Evolutionary conservation across 2,329 filamentous ascomycete genomes (phyloP).

Genomic region (Aspergillus latus): DNA sequence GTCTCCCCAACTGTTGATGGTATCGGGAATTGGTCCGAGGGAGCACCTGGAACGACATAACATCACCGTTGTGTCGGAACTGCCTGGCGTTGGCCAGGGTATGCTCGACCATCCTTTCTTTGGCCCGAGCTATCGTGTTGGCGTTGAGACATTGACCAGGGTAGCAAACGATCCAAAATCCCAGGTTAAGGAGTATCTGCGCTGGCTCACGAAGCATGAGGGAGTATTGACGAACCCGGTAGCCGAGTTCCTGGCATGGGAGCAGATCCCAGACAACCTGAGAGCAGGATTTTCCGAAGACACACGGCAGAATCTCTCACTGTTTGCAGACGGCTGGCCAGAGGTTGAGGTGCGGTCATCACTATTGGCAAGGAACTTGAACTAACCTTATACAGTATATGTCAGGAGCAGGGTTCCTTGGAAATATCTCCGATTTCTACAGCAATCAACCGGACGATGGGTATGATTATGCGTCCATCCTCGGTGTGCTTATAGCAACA

Average conservation of each 20-base stretch:
- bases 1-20: conserved; percentile 45
- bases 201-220: neutral
- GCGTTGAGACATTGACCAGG: conserved; percentile 25
- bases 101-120: conserved; percentile 38
- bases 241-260: neutral
- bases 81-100: conserved; percentile 39
- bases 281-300: neutral
- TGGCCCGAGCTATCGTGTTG: conserved; percentile 29
- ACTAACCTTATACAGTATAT: conserved; percentile 20
- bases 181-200: neutral
- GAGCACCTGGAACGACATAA: conserved; percentile 25
- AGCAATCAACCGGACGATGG: conserved; percentile 23
- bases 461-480: conserved; percentile 28
- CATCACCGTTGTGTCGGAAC: conserved; percentile 30
- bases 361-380: neutral
- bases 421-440: conserved; percentile 24
- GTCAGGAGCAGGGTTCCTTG: conserved; percentile 25
- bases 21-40: conserved; percentile 51
- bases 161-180: neutral
- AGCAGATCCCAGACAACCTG: neutral
- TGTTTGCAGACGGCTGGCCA: neutral
- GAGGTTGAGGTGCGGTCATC: neutral
- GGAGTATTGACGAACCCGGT: neutral
- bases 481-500: conserved; percentile 31
- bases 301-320: neutral